Evolutionary conservation across 2,329 filamentous ascomycete species (phyloP).

Genomic region (Fusarium austroafricanum): DNA sequence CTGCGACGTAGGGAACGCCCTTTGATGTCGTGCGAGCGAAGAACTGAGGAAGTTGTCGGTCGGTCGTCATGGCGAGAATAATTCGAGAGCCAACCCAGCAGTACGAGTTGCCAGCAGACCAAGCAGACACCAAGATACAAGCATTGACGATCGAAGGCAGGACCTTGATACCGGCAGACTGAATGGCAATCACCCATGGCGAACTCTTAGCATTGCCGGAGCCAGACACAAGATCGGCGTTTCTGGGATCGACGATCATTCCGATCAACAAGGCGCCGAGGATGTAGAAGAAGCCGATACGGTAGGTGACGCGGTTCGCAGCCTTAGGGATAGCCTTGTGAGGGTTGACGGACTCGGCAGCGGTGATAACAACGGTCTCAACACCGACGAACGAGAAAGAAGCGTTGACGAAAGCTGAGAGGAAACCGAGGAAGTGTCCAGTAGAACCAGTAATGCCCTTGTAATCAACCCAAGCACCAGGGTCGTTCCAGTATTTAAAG

Average conservation of each 20-base stretch:
- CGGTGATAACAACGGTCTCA: constrained; percentile 61
- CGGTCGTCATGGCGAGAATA: constrained; percentile 74
- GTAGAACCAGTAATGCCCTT: constrained; percentile 55
- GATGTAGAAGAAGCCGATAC: constrained; percentile 71
- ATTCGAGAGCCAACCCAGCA: constrained; percentile 69
- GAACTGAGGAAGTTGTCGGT: constrained; percentile 71
- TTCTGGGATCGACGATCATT: constrained; percentile 71
- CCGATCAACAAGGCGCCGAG: constrained; percentile 68
- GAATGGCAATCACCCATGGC: constrained; percentile 77
- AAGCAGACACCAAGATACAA: constrained; percentile 73
- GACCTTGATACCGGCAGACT: constrained; percentile 70
- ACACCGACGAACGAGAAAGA: constrained; percentile 66
- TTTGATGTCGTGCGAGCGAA: constrained; percentile 70
- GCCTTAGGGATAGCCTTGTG: constrained; percentile 72
- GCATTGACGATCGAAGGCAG: constrained; percentile 76
- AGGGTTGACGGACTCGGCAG: constrained; percentile 71
- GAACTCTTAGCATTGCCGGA: constrained; percentile 62
- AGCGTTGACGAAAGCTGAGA: constrained; percentile 63
- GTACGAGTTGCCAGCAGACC: constrained; percentile 71
- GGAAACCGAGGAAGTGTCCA: constrained; percentile 67
- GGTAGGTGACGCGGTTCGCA: constrained; percentile 67
- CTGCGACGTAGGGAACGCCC: constrained; percentile 69
- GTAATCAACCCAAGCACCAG: constrained; percentile 62
- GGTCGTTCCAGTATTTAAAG: constrained; percentile 55
- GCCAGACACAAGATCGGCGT: constrained; percentile 63